phyloP scores from a whole-genome alignment of 495 filamentous ascomycete species.

The Oidiodendron maius region DNA sequence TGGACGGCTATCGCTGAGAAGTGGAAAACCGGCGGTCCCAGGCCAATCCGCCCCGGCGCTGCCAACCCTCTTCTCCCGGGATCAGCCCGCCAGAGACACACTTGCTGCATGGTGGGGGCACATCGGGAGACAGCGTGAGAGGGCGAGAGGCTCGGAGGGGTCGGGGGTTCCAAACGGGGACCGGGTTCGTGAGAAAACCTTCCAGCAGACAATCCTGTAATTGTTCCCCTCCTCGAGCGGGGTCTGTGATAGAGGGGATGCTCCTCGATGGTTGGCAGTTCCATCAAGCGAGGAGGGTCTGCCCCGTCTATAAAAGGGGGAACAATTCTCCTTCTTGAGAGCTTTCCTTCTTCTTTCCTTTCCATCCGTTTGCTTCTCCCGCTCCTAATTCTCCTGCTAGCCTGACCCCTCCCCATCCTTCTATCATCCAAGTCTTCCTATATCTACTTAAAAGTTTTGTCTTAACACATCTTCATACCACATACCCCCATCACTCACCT shows the following conservation, averaged over 20 bases:
- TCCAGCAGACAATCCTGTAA: conserved; percentile 10
- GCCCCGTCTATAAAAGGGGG: conserved; percentile 63
- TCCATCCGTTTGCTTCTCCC: conserved; percentile 34
- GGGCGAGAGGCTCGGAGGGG: conserved; percentile 19
- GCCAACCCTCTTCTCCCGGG: conserved; percentile 27
- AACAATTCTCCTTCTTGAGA: conserved; percentile 30
- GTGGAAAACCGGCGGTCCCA: conserved; percentile 33
- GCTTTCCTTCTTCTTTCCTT: conserved; percentile 51
- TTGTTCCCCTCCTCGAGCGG: conserved; percentile 37
- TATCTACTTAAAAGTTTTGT: conserved; percentile 15
- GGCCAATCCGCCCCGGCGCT: conserved; percentile 28
- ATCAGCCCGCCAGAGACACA: conserved; percentile 29
- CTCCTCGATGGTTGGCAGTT: conserved; percentile 29
- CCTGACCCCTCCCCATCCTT: conserved; percentile 21
- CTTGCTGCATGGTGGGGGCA: conserved; percentile 15
- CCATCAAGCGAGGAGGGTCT: conserved; percentile 36
- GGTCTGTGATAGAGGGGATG: conserved; percentile 36
- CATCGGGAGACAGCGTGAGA: no score
- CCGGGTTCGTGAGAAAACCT: conserved; percentile 26
- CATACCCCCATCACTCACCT: background rate
- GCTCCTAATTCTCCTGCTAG: conserved; percentile 24
- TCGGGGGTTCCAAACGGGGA: conserved; percentile 27
- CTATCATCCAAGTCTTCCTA: conserved; percentile 14
- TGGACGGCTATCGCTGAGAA: conserved; percentile 37
- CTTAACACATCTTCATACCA: conserved; percentile 3